phyloP scores from a whole-genome alignment of 371 early-diverging fungal genomes.

The Blastocladiella emersonii region DNA sequence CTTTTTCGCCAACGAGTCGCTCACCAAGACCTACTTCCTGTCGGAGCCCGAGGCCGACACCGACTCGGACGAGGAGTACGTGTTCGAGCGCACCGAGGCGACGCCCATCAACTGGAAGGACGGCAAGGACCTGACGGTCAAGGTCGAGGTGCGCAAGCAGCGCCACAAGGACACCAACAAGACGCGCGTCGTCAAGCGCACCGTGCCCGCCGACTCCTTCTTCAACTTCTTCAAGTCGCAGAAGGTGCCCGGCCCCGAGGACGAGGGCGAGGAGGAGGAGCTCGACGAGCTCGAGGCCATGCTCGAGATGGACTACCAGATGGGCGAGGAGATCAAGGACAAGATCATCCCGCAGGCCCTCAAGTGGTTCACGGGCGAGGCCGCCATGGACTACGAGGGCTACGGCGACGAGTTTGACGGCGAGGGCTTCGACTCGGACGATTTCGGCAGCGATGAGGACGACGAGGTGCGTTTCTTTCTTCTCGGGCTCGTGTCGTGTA shows the following conservation, averaged over 20 bases:
- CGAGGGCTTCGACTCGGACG: constrained; percentile 45
- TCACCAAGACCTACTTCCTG: constrained; percentile 79
- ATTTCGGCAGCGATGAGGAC: constrained; percentile 46
- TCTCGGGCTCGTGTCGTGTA: too few relatives aligned
- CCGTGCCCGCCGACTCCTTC: constrained; percentile 85
- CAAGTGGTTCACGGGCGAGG: constrained; percentile 96
- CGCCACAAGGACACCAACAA: constrained; percentile 94
- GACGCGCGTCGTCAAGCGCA: constrained; percentile 90
- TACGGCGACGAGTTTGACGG: constrained; percentile 30
- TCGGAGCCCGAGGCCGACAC: constrained; percentile 47
- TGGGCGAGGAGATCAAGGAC: constrained; percentile 92
- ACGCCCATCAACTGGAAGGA: constrained; percentile 86
- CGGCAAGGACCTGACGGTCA: constrained; percentile 80
- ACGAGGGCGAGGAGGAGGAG: constrained; percentile 37
- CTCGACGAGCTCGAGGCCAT: constrained; percentile 19
- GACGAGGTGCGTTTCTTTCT: constrained; percentile 23
- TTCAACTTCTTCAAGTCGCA: constrained; percentile 88
- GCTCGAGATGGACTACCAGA: constrained; percentile 61
- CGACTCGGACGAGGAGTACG: constrained; percentile 55
- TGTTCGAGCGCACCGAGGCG: constrained; percentile 84
- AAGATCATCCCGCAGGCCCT: constrained; percentile 87
- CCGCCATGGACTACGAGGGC: constrained; percentile 57
- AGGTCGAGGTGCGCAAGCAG: constrained; percentile 90
- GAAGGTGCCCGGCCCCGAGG: constrained; percentile 30
- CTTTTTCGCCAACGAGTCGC: constrained; percentile 67